Percentiles rank a stretch among this genome's conserved stretches.
Conservation (phyloP, 257 asterid genomes). For the Petunia axillaris region DNA sequence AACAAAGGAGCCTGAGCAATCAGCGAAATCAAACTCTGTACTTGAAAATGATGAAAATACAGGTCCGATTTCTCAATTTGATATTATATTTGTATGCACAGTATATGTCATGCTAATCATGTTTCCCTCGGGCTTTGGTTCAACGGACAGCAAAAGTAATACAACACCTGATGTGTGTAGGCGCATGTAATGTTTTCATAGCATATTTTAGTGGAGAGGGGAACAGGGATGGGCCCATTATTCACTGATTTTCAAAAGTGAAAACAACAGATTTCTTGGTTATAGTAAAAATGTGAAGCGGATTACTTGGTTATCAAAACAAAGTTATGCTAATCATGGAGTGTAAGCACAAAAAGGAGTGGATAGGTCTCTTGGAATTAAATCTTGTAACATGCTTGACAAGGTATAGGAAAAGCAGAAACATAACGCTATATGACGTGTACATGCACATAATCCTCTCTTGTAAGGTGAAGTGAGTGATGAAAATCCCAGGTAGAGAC, state of each 20-base stretch:
- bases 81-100: not conserved
- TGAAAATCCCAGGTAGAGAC: too few species aligned
- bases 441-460: too few species aligned
- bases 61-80: constrained; percentile 43
- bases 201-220: not conserved
- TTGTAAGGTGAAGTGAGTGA: too few species aligned
- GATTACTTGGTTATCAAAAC: not conserved
- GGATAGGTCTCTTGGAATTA: constrained; percentile 4
- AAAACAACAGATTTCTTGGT: not conserved
- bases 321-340: not conserved
- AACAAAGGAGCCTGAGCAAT: constrained; percentile 50
- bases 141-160: not conserved
- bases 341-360: constrained; percentile 3
- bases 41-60: constrained; percentile 44
- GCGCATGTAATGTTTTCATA: not conserved
- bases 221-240: not conserved
- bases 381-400: not conserved
- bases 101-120: constrained; percentile 7
- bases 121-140: not conserved
- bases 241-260: not conserved
- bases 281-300: too few species aligned
- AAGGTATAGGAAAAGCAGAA: not conserved
- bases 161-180: not conserved
- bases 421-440: not conserved
- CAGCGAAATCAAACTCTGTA: constrained; percentile 41